Base-by-base conservation (phyloP, 2,329 filamentous ascomycete species). In the Herpotrichia juniperi region DNA sequence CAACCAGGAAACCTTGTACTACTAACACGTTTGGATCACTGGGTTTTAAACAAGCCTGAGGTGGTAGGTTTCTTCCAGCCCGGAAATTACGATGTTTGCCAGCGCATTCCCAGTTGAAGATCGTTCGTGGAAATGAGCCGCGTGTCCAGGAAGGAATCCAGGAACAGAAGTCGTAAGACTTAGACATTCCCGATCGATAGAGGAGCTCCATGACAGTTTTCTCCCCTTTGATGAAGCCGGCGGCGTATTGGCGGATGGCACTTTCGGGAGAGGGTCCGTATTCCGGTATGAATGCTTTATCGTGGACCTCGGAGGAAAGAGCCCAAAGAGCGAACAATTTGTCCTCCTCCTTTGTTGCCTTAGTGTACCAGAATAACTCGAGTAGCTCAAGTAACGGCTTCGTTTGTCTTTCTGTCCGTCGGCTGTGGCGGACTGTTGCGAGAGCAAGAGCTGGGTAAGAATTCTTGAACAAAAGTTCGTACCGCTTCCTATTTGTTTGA, bases 141-240 rank as follows among this genome's bases (percentile, higher is more conserved):
- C n/a, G n/a, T n/a, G 30, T 51, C 49, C 49, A 51, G 19, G 40
- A 16, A 4, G 49, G 49, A 6, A 47, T 35, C 49, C 49, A 51
- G 3, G 43, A 47, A 22, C 42, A 25, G 37, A 51, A 51, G 14
- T 22, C 35, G 21, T 46, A 30, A 9, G 19, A 34, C 21, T 16
- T 21, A 12, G 24, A 7, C 3, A 34, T 30, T 11, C 49, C 49
- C 2, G 42, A 34, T 12, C 43, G 32, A 25, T 51, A 51, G 12
- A 51, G 35, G 4, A 51, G 34, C 5, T 47, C 42, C 12, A 51
- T 22, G n/a, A n/a, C n/a, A 2, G 25, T 43, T 12, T 31, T 32
- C 4, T 32, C 43, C 12, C 31, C 32, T 6, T 42, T 24, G 4
- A 51, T 35, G 17, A 51, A 51, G 14, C 17, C 43, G 12, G n/a